Base-by-base conservation (phyloP, 305 asterid genomes). In the Solanum hybrid region DNA sequence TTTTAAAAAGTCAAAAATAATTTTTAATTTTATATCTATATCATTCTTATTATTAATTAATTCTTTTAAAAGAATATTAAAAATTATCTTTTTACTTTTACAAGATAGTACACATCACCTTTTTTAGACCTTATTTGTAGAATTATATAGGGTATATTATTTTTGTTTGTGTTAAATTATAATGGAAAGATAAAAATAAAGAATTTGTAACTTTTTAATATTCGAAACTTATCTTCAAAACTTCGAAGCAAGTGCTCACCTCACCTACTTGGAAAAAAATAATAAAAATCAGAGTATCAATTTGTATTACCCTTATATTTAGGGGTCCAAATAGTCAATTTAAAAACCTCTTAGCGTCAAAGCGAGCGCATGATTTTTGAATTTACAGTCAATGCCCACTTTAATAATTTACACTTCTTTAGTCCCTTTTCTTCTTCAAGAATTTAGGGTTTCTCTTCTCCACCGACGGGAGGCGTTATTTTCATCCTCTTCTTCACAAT, bases 391-490 rank as follows among this genome's bases (percentile, higher is more conserved):
- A 78, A 78, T 10, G 51, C 51, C 85, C 56, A 36, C 56, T 78
- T 35, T 35, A 36, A 77, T 78, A 78, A 78, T 78, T 36, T 78
- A 78, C 85, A 78, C 85, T 78, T 78, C 31, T 78, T 78, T 78
- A 78, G 85, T 78, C 85, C 85, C 51, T 5, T 78, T 34, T 36
- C 64, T 79, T 86, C 93, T 51, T 90, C 92, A 87, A 64, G 90
- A 87, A 91, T 92, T 93, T 95, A 94, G 97, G 98, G 97, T 94
- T 95, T 94, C 93, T 88, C 31, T 78, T 86, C 80, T 86, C 78
- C 73, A 69, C 78, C 73, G 31, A 26, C 69, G 77, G 17, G 36
- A 51, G 26, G 17, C 64, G 77, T 87, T 73, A 31, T 79, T 71
- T 89, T 79, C 87, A 6, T 2, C 51, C 17, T 86, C 82, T 35